phyloP scores from a whole-genome alignment of 2,329 filamentous ascomycete species.

The Colletotrichum ledebouriae region DNA sequence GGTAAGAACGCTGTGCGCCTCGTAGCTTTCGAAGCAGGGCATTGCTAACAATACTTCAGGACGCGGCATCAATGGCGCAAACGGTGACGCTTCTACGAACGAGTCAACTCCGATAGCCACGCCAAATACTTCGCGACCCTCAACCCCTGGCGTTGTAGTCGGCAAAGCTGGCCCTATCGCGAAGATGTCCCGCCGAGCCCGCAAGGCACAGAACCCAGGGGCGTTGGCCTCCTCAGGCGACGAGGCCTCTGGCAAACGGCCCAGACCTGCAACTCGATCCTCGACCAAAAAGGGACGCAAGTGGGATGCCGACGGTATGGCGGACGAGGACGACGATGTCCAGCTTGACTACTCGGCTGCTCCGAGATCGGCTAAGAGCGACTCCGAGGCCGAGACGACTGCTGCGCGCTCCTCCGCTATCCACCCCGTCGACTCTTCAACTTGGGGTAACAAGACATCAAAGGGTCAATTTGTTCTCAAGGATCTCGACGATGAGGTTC shows the following conservation, averaged over 20 bases:
- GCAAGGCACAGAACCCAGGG: slow-evolving; percentile 76
- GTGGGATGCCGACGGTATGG: slow-evolving; percentile 91
- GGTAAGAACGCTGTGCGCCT: slow-evolving; percentile 26
- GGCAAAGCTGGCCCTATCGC: slow-evolving; percentile 80
- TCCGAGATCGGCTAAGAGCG: slow-evolving; percentile 63
- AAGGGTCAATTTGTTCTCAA: slow-evolving; percentile 95
- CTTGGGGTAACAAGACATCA: slow-evolving; percentile 86
- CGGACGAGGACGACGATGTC: slow-evolving; percentile 84
- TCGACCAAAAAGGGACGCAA: slow-evolving; percentile 85
- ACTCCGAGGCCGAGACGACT: slow-evolving; percentile 63
- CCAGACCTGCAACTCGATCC: slow-evolving; percentile 66
- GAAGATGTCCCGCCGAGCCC: slow-evolving; percentile 84
- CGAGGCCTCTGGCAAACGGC: slow-evolving; percentile 73
- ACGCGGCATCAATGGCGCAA: slow-evolving; percentile 51
- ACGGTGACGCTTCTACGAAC: slow-evolving; percentile 59
- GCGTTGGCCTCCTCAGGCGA: slow-evolving; percentile 84
- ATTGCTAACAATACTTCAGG: slow-evolving; percentile 43
- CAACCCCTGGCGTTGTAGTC: slow-evolving; percentile 79
- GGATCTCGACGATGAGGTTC: slow-evolving; percentile 93
- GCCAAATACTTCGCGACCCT: slow-evolving; percentile 83
- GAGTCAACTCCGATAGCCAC: slow-evolving; percentile 79
- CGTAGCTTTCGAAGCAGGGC: neutral
- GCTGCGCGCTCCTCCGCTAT: slow-evolving; percentile 69
- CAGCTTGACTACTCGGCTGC: slow-evolving; percentile 90
- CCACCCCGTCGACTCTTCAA: slow-evolving; percentile 80